Base-by-base conservation (phyloP, 495 filamentous ascomycete species). In the Daldinia childiae region DNA sequence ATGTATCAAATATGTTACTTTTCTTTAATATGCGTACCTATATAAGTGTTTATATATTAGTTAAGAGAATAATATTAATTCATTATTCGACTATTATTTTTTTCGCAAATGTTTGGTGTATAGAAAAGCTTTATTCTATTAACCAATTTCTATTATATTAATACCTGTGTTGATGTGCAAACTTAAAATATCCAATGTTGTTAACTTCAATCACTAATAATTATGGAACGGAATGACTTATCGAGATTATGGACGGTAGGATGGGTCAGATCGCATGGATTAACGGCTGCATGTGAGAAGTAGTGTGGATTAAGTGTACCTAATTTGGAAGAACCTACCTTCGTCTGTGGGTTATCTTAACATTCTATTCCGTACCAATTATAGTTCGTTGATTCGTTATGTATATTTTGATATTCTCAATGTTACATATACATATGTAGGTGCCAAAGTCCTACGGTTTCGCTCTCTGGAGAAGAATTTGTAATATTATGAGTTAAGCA, bases 211-310 rank as follows among this genome's bases (percentile, higher is more conserved):
- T 1, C 9, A 21, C 3, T 48, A 48, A 48, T 7, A 7, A 3
- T 26, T 24, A 59, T 14, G 19, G 57, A 7, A 54, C 15, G 14
- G 55, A 32, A 27, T 58, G 51, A 50, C 58, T 69, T 69, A 69
- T 73, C 66, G 58, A 66, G 66, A 73, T 73, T 73, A 59, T 43
- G 4, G 14, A 66, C 62, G 70, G 39, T 58, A 59, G 32, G 58
- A 58, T 64, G 54, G 43, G 64, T 64, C 55, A 55, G 55, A 59
- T 57, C 19, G 55, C 39, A 68, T 59, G 69, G 69, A 41, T 68
- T 72, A 30, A 32, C 30, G 34, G 50, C 50, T 54, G 50, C 50
- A 54, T 54, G 50, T 54, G 14, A 54, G 50, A 54, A 54, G 27
- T 1, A 54, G 24, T 29, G 15, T 54, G 50, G 50, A 15, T 73